phyloP scores from a whole-genome alignment of 495 filamentous ascomycete genomes.

The Aspergillus heteromorphus region DNA sequence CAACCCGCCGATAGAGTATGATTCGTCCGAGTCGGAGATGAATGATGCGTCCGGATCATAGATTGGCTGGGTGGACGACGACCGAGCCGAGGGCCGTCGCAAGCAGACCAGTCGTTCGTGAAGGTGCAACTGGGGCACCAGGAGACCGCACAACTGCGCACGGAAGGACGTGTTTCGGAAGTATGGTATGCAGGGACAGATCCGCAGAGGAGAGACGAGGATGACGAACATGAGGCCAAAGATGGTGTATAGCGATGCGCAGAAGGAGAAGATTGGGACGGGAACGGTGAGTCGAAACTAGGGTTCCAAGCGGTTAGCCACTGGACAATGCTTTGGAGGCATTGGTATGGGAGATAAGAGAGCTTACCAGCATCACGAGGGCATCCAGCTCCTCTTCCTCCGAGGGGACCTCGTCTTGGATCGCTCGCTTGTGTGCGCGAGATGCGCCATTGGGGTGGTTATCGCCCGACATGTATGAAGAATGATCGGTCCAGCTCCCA shows the following conservation, averaged over 20 bases:
- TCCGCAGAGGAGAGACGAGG: conserved; percentile 36
- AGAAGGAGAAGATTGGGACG: conserved; percentile 40
- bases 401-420: conserved; percentile 18
- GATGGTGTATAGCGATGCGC: conserved; percentile 40
- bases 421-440: conserved; percentile 28
- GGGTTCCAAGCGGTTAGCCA: conserved; percentile 13
- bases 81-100: conserved; percentile 24
- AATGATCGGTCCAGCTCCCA: conserved; percentile 35
- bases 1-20: conserved; percentile 36
- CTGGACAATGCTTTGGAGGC: background rate
- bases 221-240: conserved; percentile 38
- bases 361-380: conserved; percentile 34
- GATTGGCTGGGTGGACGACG: conserved; percentile 31
- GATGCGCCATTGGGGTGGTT: conserved; percentile 21
- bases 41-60: conserved; percentile 22
- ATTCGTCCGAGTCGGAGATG: conserved; percentile 13
- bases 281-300: conserved; percentile 47
- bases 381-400: conserved; percentile 31
- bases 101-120: conserved; percentile 39
- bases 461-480: conserved; percentile 38
- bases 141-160: conserved; percentile 34
- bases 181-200: conserved; percentile 35
- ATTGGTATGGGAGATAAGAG: background rate
- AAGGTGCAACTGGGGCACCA: conserved; percentile 38
- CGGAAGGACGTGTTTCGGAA: conserved; percentile 34